These are phyloP conservation scores for Dendrobium chrysotoxum DNA, from an alignment of 106 monocot genomes.

Conservation along the genomic window DNA sequence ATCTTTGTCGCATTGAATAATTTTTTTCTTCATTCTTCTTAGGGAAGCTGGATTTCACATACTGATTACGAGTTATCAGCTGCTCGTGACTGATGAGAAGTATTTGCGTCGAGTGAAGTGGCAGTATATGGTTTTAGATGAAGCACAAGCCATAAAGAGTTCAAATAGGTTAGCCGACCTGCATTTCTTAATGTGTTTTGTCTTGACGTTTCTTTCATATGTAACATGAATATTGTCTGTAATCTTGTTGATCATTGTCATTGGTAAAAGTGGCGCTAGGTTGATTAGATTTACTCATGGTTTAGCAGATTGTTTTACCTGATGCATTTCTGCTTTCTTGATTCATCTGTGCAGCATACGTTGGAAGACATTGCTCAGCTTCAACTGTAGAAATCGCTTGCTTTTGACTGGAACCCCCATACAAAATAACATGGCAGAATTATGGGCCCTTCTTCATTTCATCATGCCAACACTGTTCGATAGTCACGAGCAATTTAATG, in stretches of 20 bases:
- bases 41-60: constrained; percentile 97
- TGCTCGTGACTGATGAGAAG: constrained; percentile 91
- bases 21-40: not conserved
- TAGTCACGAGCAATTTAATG: constrained; percentile 96
- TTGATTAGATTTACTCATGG: not conserved
- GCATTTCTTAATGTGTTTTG: not conserved
- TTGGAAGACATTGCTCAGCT: constrained; percentile 93
- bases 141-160: constrained; percentile 99
- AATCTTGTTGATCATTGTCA: not conserved
- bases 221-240: not conserved
- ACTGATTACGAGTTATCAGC: constrained; percentile 93
- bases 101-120: constrained; percentile 80
- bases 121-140: constrained; percentile 99
- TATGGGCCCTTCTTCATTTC: constrained; percentile 99
- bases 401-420: constrained; percentile 97
- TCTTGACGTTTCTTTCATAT: not conserved
- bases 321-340: not conserved
- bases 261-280: not conserved
- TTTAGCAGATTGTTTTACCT: not conserved
- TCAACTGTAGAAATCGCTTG: constrained; percentile 96
- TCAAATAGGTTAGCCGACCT: constrained; percentile 64
- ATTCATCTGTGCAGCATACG: constrained; percentile 57
- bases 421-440: constrained; percentile 99
- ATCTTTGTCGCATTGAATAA: not conserved
- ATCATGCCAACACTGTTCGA: constrained; percentile 99